phyloP scores from a whole-genome alignment of 176 grass and related monocot species.

The Saccharum spontaneum region DNA sequence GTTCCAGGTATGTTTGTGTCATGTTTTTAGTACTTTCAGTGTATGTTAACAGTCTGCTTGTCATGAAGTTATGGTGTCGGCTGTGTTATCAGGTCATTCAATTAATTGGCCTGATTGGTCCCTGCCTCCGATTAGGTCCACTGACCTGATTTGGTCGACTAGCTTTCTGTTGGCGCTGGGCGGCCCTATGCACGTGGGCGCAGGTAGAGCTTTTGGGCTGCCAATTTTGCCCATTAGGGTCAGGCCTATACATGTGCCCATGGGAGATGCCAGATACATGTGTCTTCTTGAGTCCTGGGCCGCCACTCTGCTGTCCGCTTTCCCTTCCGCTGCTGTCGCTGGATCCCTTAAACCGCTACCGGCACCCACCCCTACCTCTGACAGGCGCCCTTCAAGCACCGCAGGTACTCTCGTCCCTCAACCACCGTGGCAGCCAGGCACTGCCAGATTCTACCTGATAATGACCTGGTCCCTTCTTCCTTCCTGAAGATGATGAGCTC shows the following conservation, averaged over 20 bases:
- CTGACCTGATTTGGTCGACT: neutral
- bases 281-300: neutral
- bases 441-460: neutral
- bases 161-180: neutral
- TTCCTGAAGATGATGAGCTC: neutral
- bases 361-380: neutral
- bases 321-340: neutral
- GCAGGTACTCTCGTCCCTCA: neutral
- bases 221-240: neutral
- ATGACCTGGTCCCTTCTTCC: neutral
- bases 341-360: neutral
- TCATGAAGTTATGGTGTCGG: neutral
- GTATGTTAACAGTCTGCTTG: neutral
- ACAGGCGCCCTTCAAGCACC: neutral
- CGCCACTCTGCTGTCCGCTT: neutral
- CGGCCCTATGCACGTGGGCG: too few species aligned
- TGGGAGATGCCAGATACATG: neutral
- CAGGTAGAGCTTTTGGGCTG: too few species aligned
- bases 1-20: neutral
- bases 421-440: neutral
- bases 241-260: neutral
- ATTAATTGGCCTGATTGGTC: neutral
- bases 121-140: neutral
- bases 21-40: neutral
- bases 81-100: neutral